phyloP scores from a whole-genome alignment of 2,329 filamentous ascomycete species.

The Trichophyton simii region DNA sequence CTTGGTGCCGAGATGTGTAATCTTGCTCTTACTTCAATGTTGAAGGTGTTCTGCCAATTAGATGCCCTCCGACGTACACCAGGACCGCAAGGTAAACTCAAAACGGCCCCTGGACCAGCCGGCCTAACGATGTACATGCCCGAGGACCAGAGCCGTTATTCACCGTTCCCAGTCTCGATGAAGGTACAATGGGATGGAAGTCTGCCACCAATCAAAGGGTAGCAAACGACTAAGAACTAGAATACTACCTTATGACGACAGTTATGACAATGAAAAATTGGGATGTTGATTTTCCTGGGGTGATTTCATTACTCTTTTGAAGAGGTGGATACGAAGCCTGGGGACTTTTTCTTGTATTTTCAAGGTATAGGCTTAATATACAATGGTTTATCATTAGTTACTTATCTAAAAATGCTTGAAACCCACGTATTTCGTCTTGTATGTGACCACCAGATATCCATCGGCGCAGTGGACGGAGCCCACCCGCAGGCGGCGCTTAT shows the following conservation, averaged over 20 bases:
- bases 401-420: too few relatives aligned
- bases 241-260: not conserved
- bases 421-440: too few relatives aligned
- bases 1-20: slow-evolving; percentile 31
- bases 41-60: slow-evolving; percentile 34
- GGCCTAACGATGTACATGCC: slow-evolving; percentile 35
- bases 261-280: not conserved
- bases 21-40: slow-evolving; percentile 29
- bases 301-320: not conserved
- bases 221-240: not conserved
- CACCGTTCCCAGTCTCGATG: slow-evolving; percentile 34
- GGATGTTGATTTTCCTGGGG: not conserved
- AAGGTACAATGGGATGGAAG: slow-evolving; percentile 34
- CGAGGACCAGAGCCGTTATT: slow-evolving; percentile 31
- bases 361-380: too few relatives aligned
- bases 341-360: too few relatives aligned
- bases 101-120: slow-evolving; percentile 29
- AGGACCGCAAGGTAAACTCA: slow-evolving; percentile 36
- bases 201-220: slow-evolving; percentile 12
- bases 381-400: too few relatives aligned
- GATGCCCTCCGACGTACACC: slow-evolving; percentile 36
- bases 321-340: not conserved
- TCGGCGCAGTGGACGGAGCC: too few relatives aligned
- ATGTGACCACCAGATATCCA: too few relatives aligned
- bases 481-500: not conserved